Percentiles rank a stretch among this genome's conserved stretches.
Conservation (phyloP, 371 early-diverging fungal species). For the Mortierella sp. region DNA sequence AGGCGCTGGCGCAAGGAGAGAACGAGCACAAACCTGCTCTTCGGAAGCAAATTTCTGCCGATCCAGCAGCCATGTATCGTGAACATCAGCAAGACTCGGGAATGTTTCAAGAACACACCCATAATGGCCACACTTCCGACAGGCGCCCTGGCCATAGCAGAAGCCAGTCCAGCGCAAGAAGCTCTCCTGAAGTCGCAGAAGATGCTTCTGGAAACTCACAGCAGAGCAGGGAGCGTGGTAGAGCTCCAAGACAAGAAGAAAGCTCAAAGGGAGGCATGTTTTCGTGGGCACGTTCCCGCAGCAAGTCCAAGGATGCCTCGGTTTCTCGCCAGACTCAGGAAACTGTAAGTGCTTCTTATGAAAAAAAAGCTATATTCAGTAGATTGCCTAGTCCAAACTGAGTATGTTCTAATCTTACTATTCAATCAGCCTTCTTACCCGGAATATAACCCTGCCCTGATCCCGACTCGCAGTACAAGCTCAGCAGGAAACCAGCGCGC, state of each 20-base stretch:
- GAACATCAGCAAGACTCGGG: slow-evolving; percentile 38
- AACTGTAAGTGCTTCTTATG: slow-evolving; percentile 13
- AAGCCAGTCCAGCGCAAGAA: slow-evolving; percentile 18
- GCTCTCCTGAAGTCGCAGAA: slow-evolving; percentile 1
- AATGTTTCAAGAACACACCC: no score
- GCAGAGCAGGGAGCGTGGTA: slow-evolving; percentile 29
- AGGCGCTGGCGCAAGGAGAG: background rate
- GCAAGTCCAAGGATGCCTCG: slow-evolving; percentile 51
- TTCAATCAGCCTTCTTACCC: slow-evolving; percentile 29
- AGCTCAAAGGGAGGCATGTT: slow-evolving; percentile 42
- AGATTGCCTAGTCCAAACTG: background rate
- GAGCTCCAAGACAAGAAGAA: slow-evolving; percentile 24
- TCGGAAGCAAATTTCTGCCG: slow-evolving; percentile 48
- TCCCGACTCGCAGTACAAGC: slow-evolving; percentile 43
- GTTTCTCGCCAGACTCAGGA: slow-evolving; percentile 22
- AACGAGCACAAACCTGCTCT: slow-evolving; percentile 14
- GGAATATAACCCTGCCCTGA: slow-evolving; percentile 52
- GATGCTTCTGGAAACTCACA: slow-evolving; percentile 9
- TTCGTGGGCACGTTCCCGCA: slow-evolving; percentile 46
- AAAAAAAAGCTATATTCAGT: background rate
- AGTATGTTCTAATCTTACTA: background rate
- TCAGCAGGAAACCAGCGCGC: slow-evolving; percentile 34
- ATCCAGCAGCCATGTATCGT: slow-evolving; percentile 42
- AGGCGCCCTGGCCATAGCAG: slow-evolving; percentile 26
- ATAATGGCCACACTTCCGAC: slow-evolving; percentile 34